Percentiles rank a stretch among this genome's conserved stretches.
These are phyloP conservation scores for Saccharum hybrid DNA, from an alignment of 202 grass and related monocot genomes.

Conservation along the genomic window DNA sequence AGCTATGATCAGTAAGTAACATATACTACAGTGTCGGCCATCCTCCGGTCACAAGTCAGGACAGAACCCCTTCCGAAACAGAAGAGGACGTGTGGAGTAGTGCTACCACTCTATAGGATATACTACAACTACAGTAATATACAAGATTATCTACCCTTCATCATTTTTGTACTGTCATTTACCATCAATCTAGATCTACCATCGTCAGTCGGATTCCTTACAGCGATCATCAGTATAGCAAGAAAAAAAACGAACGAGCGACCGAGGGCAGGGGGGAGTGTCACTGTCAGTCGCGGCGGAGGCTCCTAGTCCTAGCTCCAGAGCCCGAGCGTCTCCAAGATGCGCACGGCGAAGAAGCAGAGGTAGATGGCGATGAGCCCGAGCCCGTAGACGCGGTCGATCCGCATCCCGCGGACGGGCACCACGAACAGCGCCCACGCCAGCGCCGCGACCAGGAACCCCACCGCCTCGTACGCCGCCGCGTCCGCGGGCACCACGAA, in stretches of 20 bases:
- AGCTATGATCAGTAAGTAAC: too few relatives aligned
- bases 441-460: conserved; percentile 59
- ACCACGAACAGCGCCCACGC: conserved; percentile 73
- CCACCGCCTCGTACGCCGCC: conserved; percentile 65
- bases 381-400: conserved; percentile 62
- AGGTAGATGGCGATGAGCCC: conserved; percentile 79
- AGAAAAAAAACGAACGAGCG: background rate
- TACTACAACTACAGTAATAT: background rate
- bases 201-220: background rate
- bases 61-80: too few relatives aligned
- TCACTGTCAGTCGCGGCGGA: too few relatives aligned
- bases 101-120: background rate
- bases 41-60: background rate
- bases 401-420: conserved; percentile 68
- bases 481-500: conserved; percentile 54
- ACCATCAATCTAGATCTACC: background rate
- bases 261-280: too few relatives aligned
- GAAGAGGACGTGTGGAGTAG: background rate
- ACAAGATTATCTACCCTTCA: background rate
- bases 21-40: too few relatives aligned
- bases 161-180: background rate
- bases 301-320: background rate
- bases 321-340: conserved; percentile 51
- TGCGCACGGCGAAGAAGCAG: conserved; percentile 62
- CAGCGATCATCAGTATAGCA: background rate